Conservation (phyloP, 768 basidiomycete genomes). For the Candolleomyces aberdarensis region DNA sequence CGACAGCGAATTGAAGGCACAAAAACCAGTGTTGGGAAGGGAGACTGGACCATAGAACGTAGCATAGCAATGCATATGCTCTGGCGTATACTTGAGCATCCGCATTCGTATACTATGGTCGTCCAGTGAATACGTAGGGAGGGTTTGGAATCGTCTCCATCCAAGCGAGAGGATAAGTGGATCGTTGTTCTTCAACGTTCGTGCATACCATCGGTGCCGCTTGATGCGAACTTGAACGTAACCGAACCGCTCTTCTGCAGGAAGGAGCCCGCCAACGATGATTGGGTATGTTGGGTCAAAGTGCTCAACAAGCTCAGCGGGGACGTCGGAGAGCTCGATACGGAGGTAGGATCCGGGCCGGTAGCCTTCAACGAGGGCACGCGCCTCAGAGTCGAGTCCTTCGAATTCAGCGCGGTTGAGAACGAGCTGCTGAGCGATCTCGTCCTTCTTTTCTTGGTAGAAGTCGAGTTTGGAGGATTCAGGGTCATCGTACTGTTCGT, state of each 20-base stretch:
- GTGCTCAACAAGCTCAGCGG: slow-evolving; percentile 88
- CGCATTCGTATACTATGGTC: slow-evolving; percentile 98
- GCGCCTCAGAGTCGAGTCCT: slow-evolving; percentile 68
- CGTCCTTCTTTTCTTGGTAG: slow-evolving; percentile 89
- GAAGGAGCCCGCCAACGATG: slow-evolving; percentile 86
- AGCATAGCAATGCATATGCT: slow-evolving; percentile 99
- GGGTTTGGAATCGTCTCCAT: slow-evolving; percentile 93
- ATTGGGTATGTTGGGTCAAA: slow-evolving; percentile 92
- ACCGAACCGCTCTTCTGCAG: slow-evolving; percentile 89
- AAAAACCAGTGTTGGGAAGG: slow-evolving; percentile 93
- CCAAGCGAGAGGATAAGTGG: slow-evolving; percentile 96
- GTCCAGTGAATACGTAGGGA: slow-evolving; percentile 95
- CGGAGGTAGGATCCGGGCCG: slow-evolving; percentile 91
- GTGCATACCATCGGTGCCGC: slow-evolving; percentile 89
- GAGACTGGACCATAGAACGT: slow-evolving; percentile 95
- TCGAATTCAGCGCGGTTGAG: slow-evolving; percentile 87
- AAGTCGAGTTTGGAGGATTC: slow-evolving; percentile 79
- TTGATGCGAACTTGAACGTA: slow-evolving; percentile 95
- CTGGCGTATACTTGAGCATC: slow-evolving; percentile 99
- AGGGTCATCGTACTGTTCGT: slow-evolving; percentile 94
- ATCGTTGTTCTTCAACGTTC: slow-evolving; percentile 94
- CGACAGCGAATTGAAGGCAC: slow-evolving; percentile 86
- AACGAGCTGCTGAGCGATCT: slow-evolving; percentile 79
- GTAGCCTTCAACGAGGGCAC: slow-evolving; percentile 86
- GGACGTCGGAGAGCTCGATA: slow-evolving; percentile 79